A percentile compares a stretch with the other conserved stretches of the same genome.
Evolutionary conservation across 1,284 basidiomycete genomes (phyloP).

Genomic region (Fomitopsis palustris): DNA sequence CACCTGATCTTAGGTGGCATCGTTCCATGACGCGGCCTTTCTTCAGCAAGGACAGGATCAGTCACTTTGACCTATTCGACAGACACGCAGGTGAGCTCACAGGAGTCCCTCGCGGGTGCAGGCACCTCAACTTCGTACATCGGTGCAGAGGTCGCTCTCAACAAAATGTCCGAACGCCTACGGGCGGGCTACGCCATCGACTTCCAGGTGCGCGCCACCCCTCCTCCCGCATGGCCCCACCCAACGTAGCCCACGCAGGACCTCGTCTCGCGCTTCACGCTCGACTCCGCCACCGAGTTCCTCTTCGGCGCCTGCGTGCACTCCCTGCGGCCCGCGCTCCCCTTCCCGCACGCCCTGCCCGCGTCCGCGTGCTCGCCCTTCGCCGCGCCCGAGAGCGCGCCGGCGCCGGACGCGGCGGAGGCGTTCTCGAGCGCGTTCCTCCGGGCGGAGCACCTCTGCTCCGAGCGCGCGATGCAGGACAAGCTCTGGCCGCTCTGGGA

Average conservation of each 20-base stretch:
- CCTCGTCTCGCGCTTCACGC: slow-evolving; percentile 34
- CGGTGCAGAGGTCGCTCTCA: neutral
- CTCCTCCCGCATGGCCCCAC: neutral
- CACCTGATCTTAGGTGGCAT: slow-evolving; percentile 16
- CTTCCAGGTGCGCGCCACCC: slow-evolving; percentile 17
- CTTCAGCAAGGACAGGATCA: slow-evolving; percentile 9
- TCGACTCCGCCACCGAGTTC: slow-evolving; percentile 39
- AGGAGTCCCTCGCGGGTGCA: too few species aligned
- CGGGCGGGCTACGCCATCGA: slow-evolving; percentile 8
- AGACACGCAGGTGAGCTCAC: slow-evolving; percentile 1
- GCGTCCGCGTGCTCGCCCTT: neutral
- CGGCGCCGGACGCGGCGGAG: slow-evolving; percentile 13
- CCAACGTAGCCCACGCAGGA: slow-evolving; percentile 19
- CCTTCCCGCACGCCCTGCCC: slow-evolving; percentile 24
- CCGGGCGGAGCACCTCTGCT: slow-evolving; percentile 31
- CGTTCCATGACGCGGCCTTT: slow-evolving; percentile 25
- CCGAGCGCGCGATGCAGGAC: slow-evolving; percentile 32
- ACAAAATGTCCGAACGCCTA: slow-evolving; percentile 4
- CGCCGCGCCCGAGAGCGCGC: neutral
- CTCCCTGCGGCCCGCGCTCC: slow-evolving; percentile 28
- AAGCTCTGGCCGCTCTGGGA: slow-evolving; percentile 17
- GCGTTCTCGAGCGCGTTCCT: slow-evolving; percentile 38
- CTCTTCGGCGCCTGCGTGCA: slow-evolving; percentile 37
- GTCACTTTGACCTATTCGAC: slow-evolving; percentile 10
- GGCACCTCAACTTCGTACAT: neutral